phyloP scores from a whole-genome alignment of 495 filamentous ascomycete genomes.

The Bathelium albidoporum region DNA sequence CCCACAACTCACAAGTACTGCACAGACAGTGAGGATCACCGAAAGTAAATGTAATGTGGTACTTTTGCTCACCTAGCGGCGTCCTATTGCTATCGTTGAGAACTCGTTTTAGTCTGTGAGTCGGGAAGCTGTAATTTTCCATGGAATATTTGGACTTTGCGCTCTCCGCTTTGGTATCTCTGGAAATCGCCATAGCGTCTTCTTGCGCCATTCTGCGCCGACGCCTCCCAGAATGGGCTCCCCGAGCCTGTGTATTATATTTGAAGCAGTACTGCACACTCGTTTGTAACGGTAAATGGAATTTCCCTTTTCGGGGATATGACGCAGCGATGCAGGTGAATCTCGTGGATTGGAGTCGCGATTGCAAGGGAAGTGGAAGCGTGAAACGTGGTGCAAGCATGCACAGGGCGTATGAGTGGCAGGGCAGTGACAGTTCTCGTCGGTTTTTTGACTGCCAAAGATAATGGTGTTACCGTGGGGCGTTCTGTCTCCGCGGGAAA shows the following conservation, averaged over 20 bases:
- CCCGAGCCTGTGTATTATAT: not conserved
- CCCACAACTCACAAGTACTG: constrained; percentile 81
- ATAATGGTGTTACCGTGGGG: not conserved
- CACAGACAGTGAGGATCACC: constrained; percentile 47
- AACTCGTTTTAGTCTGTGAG: constrained; percentile 54
- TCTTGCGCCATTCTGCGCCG: not conserved
- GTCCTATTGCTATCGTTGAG: constrained; percentile 45
- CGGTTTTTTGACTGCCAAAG: no score
- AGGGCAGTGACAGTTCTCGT: constrained; percentile 13
- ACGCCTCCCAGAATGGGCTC: not conserved
- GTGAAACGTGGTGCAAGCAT: not conserved
- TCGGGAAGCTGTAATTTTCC: constrained; percentile 63
- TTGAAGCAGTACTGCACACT: no score
- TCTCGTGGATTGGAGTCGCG: not conserved
- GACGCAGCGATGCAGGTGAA: not conserved
- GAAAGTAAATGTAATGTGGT: constrained; percentile 17
- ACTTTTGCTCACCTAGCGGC: constrained; percentile 11
- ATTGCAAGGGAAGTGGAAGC: not conserved
- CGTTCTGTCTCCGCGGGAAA: no score
- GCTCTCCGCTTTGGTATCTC: not conserved
- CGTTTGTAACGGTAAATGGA: not conserved
- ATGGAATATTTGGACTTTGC: constrained; percentile 9
- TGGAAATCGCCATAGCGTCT: not conserved
- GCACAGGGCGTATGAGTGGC: not conserved
- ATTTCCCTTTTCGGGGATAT: not conserved